phyloP scores from a whole-genome alignment of 352 stramenopile species.

The Plasmopara muralis region DNA sequence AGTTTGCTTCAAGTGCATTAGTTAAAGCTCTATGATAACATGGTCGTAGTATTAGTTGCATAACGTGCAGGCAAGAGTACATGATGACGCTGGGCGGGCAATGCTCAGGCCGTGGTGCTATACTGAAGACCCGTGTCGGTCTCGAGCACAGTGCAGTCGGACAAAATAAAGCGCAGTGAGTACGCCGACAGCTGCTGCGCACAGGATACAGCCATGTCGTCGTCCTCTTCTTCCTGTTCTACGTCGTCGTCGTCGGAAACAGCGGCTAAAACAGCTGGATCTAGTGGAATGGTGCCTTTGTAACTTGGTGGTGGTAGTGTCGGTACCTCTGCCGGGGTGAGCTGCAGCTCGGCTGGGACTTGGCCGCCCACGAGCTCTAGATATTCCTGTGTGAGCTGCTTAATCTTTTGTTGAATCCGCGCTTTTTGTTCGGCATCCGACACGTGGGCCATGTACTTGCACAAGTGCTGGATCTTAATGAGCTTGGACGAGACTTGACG shows the following conservation, averaged over 20 bases:
- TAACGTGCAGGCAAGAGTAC: slow-evolving; percentile 28
- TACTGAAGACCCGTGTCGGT: slow-evolving; percentile 48
- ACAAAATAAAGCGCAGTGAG: slow-evolving; percentile 76
- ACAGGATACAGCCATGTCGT: slow-evolving; percentile 24
- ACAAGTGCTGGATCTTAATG: slow-evolving; percentile 82
- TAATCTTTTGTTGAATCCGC: slow-evolving; percentile 72
- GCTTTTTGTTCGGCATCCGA: slow-evolving; percentile 59
- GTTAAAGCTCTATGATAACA: slow-evolving; percentile 22
- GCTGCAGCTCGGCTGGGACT: slow-evolving; percentile 65
- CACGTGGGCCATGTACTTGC: slow-evolving; percentile 80
- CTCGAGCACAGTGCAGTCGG: slow-evolving; percentile 70
- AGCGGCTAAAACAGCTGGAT: slow-evolving; percentile 46
- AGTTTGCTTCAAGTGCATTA: slow-evolving; percentile 14
- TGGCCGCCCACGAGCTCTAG: slow-evolving; percentile 68
- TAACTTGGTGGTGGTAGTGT: slow-evolving; percentile 43
- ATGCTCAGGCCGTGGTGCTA: slow-evolving; percentile 32
- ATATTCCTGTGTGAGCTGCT: slow-evolving; percentile 76
- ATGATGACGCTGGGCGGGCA: slow-evolving; percentile 7
- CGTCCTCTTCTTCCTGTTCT: slow-evolving; percentile 43
- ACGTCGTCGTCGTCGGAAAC: slow-evolving; percentile 42
- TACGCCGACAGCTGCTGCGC: slow-evolving; percentile 53
- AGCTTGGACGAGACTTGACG: slow-evolving; percentile 80
- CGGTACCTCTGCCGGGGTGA: slow-evolving; percentile 44
- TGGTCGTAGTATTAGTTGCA: slow-evolving; percentile 14
- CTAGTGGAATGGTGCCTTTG: slow-evolving; percentile 35